Evolutionary conservation across 805 yeast genomes (phyloP).

Genomic region (Ogataea ramenticola): DNA sequence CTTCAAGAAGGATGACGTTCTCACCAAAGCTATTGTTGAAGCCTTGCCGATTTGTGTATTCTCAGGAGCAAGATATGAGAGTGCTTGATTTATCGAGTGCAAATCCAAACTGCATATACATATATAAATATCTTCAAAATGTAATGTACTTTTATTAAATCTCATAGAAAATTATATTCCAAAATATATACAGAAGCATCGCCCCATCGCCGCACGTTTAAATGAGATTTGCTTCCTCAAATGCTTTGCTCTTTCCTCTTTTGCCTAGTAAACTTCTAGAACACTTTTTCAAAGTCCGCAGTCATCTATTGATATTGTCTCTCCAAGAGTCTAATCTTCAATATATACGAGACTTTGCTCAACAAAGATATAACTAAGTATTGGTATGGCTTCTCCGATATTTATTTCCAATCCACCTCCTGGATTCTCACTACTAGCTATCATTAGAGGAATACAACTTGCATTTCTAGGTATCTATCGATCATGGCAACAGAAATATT

Average conservation of each 20-base stretch:
- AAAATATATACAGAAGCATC: no score
- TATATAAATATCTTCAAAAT: background rate
- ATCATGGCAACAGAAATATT: constrained; percentile 29
- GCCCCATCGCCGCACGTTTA: background rate
- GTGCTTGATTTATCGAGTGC: background rate
- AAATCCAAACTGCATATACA: no score
- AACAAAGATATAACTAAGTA: no score
- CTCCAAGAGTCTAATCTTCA: no score
- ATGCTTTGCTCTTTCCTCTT: no score
- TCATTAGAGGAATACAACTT: constrained; percentile 48
- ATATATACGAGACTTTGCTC: no score
- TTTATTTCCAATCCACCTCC: constrained; percentile 51
- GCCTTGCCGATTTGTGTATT: constrained; percentile 19
- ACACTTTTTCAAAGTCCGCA: no score
- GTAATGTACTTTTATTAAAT: no score
- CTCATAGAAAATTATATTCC: no score
- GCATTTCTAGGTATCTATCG: constrained; percentile 42
- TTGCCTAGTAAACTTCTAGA: no score
- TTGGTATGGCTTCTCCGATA: constrained; percentile 51
- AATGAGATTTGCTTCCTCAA: no score
- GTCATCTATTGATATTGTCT: no score
- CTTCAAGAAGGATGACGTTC: constrained; percentile 3
- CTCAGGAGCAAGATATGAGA: constrained; percentile 12
- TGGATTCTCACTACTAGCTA: constrained; percentile 40
- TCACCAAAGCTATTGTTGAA: constrained; percentile 9